Conservation (phyloP, 2,329 filamentous ascomycete species). For the Ophiostoma quercus region DNA sequence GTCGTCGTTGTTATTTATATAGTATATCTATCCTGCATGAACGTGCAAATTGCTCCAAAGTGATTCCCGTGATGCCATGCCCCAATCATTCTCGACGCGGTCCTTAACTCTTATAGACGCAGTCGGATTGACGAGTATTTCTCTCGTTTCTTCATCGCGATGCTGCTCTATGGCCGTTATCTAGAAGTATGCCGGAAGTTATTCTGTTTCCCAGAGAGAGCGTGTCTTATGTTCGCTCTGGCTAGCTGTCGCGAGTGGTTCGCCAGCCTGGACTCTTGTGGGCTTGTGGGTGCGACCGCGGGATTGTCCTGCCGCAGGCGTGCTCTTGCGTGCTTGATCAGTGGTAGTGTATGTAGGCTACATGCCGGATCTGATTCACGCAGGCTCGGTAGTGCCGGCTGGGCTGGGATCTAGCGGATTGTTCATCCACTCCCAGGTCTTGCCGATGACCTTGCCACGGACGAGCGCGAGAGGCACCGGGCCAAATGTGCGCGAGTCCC, state of each 20-base stretch:
- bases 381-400: neutral
- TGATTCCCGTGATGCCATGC: neutral
- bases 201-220: neutral
- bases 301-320: too few species aligned
- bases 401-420: slow-evolving; percentile 31
- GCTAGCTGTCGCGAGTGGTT: neutral
- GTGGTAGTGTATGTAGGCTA: neutral
- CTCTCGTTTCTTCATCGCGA: neutral
- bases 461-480: slow-evolving; percentile 81
- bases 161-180: neutral
- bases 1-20: slow-evolving; percentile 8
- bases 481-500: slow-evolving; percentile 82
- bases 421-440: slow-evolving; percentile 47
- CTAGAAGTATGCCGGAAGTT: neutral
- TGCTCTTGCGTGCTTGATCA: neutral
- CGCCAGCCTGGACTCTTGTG: neutral
- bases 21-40: slow-evolving; percentile 1
- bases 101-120: neutral
- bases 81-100: neutral
- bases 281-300: too few species aligned
- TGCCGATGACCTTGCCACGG: slow-evolving; percentile 72
- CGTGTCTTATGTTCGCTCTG: neutral
- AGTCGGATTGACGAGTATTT: neutral
- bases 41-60: neutral
- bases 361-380: neutral